Conservation (phyloP, 257 asterid species). For the Solanum microdontum region DNA sequence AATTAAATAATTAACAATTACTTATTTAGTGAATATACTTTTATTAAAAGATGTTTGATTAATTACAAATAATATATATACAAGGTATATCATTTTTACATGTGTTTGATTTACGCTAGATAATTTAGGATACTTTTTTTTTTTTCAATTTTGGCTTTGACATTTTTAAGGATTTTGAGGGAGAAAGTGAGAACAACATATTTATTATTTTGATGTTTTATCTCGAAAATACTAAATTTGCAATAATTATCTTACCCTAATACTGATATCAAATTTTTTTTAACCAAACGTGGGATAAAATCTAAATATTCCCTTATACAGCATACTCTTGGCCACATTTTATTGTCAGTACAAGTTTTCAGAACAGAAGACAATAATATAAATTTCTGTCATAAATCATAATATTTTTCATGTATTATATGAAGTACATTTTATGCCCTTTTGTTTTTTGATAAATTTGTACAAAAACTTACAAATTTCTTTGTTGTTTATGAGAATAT, state of each 20-base stretch:
- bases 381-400: not conserved
- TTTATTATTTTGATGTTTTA: too few species aligned
- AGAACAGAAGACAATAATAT: not conserved
- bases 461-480: not conserved
- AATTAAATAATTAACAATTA: not conserved
- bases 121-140: too few species aligned
- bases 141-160: too few species aligned
- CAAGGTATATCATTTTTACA: not conserved
- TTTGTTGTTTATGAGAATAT: not conserved
- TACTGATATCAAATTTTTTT: too few species aligned
- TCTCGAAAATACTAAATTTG: too few species aligned
- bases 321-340: not conserved
- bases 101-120: not conserved
- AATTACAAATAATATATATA: not conserved
- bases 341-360: not conserved
- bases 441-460: not conserved
- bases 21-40: not conserved
- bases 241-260: too few species aligned
- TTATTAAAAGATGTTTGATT: not conserved
- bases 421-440: not conserved
- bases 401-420: not conserved
- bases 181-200: not conserved
- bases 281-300: not conserved
- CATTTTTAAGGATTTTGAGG: too few species aligned
- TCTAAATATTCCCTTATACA: not conserved